Evolutionary conservation across 495 filamentous ascomycete genomes (phyloP).

Genomic region (Physcia stellaris): DNA sequence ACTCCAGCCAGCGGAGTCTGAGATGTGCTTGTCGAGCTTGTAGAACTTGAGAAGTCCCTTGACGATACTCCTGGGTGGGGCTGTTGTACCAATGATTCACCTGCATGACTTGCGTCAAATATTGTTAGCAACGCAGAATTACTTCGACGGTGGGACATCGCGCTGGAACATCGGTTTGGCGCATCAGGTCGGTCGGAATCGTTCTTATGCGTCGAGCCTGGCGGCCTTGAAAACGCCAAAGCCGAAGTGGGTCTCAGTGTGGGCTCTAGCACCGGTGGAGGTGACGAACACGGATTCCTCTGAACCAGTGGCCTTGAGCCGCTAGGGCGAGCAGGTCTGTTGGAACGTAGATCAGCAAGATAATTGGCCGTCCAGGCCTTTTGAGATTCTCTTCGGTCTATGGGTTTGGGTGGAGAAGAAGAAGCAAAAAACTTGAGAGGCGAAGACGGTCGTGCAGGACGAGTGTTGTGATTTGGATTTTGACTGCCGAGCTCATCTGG

Average conservation of each 20-base stretch:
- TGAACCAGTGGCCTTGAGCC: constrained; percentile 67
- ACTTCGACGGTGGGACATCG: constrained; percentile 34
- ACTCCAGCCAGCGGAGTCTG: constrained; percentile 34
- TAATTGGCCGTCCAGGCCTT: constrained; percentile 48
- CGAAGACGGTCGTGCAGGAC: constrained; percentile 10
- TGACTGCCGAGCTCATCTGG: neutral
- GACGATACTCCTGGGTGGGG: constrained; percentile 24
- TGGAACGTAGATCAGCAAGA: constrained; percentile 66
- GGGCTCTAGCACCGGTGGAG: constrained; percentile 24
- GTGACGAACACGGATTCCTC: constrained; percentile 6
- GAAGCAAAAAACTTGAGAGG: constrained; percentile 17
- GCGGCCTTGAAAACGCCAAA: constrained; percentile 20
- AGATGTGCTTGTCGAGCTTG: constrained; percentile 21
- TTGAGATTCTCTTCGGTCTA: constrained; percentile 13
- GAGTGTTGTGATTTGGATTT: neutral
- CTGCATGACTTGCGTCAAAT: constrained; percentile 16
- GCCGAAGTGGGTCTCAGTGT: constrained; percentile 35
- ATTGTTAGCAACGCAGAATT: constrained; percentile 22
- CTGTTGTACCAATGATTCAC: constrained; percentile 33
- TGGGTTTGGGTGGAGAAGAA: constrained; percentile 17
- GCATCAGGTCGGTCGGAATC: constrained; percentile 20
- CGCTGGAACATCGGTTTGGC: constrained; percentile 32
- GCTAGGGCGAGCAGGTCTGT: constrained; percentile 58
- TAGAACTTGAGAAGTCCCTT: constrained; percentile 30
- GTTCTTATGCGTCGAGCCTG: constrained; percentile 1